Base-by-base conservation (phyloP, 805 yeast species). In the Zygoascus flipseniorum region DNA sequence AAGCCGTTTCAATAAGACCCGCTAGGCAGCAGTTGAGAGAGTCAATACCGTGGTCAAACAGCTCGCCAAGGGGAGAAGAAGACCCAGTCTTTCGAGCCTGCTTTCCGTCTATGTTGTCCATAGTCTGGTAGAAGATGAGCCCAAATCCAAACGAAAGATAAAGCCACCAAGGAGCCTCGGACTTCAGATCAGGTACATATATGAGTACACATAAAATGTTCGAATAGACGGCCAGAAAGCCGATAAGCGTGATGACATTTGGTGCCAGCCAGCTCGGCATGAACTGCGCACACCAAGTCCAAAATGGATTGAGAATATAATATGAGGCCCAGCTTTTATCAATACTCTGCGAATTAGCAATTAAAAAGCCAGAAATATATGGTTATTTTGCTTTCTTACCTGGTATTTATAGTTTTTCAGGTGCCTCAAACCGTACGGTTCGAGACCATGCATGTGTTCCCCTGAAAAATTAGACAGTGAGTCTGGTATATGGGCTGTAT, bases 231-330 rank as follows among this genome's bases (percentile, higher is more conserved):
- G 87, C 89, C 18, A 77, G 62, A 52, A 89, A 74, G 0, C 99
- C 99, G 14, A 81, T 72, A 47, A 92, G 71, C 0, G 98, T 92
- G 54, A 92, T 86, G 62, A 86, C 81, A 67, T 92, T 92, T 8
- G 99, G 99, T 1, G 98, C 98, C 86, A 93, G 85, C 80, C 84
- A 84, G 56, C 78, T 59, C 2, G 99, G 99, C 76, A 92, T 88
- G 53, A 89, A 76, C 54, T 74, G 70, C 35, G 86, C 95, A 65
- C 88, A 86, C 60, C 76, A 72, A 53, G 78, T 74, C 98, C 98
- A 92, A 75, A 89, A 92, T 52, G 84, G 87, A 66, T 87, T 88
- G 62, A 92, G 76, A 18, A 90, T 71, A 62, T 82, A 81, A 65
- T 82, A 82, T 14, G 97, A 85, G 43, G 85, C 72, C 43, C 86